Evolutionary conservation across 495 filamentous ascomycete genomes (phyloP).

Genomic region (Lasiosphaeris hirsuta): DNA sequence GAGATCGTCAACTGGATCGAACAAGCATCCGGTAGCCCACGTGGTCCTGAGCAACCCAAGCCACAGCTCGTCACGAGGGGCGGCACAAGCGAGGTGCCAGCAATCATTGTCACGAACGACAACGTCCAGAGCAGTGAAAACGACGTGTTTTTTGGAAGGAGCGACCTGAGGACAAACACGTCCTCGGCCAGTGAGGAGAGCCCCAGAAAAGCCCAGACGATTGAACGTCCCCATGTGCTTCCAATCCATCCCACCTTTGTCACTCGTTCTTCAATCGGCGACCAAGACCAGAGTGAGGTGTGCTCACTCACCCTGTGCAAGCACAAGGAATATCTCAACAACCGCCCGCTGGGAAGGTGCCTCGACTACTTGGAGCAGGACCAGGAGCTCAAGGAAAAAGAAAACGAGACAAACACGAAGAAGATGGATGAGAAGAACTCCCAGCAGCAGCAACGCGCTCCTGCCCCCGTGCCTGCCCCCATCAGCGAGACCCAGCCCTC

Average conservation of each 20-base stretch:
- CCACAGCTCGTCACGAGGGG: not conserved
- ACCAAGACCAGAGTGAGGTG: conserved; percentile 19
- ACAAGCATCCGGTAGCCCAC: not conserved
- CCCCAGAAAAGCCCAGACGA: too few species aligned
- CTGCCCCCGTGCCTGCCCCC: not conserved
- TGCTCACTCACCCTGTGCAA: conserved; percentile 28
- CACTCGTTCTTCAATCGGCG: not conserved
- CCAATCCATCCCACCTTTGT: not conserved
- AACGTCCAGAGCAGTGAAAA: too few species aligned
- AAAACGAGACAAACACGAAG: not conserved
- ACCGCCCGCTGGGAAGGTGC: conserved; percentile 24
- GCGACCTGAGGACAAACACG: too few species aligned
- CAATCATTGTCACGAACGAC: too few species aligned
- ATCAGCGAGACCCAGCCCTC: conserved; percentile 1
- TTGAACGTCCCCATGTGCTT: not conserved
- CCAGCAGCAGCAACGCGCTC: not conserved
- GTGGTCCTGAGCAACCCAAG: not conserved
- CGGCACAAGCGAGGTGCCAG: too few species aligned
- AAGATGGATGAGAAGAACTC: not conserved
- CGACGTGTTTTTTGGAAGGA: too few species aligned
- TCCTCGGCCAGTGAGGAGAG: too few species aligned
- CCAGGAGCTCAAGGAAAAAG: not conserved
- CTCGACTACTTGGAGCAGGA: conserved; percentile 16
- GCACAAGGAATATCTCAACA: conserved; percentile 26
- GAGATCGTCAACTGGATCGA: conserved; percentile 23